phyloP scores from a whole-genome alignment of 2,329 filamentous ascomycete genomes.

The Microsporum audouinii region DNA sequence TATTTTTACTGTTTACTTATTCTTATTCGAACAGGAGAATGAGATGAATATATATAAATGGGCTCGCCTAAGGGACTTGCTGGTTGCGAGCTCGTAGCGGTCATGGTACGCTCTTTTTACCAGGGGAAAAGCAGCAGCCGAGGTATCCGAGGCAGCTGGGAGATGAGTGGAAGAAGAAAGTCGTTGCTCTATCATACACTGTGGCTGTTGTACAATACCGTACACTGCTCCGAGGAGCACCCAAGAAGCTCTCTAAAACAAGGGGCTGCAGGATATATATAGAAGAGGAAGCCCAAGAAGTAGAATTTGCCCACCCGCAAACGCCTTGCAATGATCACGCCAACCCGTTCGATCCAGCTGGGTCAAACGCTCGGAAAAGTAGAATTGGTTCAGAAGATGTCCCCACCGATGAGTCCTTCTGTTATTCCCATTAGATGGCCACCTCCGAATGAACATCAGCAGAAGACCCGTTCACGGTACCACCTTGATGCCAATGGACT shows the following conservation, averaged over 20 bases:
- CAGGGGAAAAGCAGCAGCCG: neutral
- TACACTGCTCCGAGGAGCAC: neutral
- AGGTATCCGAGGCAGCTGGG: neutral
- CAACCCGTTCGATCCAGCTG: neutral
- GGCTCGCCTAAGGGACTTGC: neutral
- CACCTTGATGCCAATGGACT: conserved; percentile 62
- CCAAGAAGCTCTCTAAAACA: neutral
- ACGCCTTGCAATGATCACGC: conserved; percentile 4
- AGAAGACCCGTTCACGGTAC: conserved; percentile 40
- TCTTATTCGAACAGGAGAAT: too few relatives aligned
- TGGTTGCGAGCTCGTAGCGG: neutral
- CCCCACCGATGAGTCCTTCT: neutral
- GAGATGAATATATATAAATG: too few relatives aligned
- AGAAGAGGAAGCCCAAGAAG: neutral
- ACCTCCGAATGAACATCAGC: neutral
- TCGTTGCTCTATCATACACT: conserved; percentile 1
- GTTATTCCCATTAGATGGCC: neutral
- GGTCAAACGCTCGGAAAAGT: neutral
- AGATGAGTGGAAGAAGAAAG: conserved; percentile 3
- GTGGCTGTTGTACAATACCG: neutral
- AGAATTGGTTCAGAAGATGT: neutral
- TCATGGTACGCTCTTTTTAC: neutral
- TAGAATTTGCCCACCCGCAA: neutral
- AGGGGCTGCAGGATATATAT: neutral
- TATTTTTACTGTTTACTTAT: neutral